Conservation (phyloP, 1,284 basidiomycete species). For the Pseudozyma sp. region DNA sequence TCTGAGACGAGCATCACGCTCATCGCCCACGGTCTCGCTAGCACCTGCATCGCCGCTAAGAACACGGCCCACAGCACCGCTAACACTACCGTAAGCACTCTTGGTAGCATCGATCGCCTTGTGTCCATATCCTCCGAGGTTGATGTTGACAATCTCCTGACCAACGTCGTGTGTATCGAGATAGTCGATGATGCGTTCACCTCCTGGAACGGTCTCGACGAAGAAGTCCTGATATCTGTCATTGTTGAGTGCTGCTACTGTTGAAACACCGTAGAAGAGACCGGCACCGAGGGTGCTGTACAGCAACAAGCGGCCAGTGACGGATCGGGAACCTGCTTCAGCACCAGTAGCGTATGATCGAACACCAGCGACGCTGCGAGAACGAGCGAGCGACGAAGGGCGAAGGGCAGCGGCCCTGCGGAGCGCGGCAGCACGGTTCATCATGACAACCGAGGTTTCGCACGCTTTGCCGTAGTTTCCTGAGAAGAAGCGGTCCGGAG, state of each 20-base stretch:
- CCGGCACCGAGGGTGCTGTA: slow-evolving; percentile 50
- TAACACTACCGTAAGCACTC: slow-evolving; percentile 64
- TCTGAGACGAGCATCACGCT: slow-evolving; percentile 45
- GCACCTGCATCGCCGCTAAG: slow-evolving; percentile 53
- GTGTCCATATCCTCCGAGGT: slow-evolving; percentile 72
- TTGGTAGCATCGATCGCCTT: slow-evolving; percentile 74
- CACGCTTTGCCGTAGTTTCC: not conserved
- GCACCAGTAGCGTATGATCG: slow-evolving; percentile 41
- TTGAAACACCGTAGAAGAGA: slow-evolving; percentile 65
- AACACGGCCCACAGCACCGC: slow-evolving; percentile 57
- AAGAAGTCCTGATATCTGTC: slow-evolving; percentile 78
- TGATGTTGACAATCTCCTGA: slow-evolving; percentile 49
- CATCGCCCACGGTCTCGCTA: slow-evolving; percentile 40
- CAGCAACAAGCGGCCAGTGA: slow-evolving; percentile 48
- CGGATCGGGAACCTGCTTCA: slow-evolving; percentile 33
- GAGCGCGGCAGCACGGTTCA: slow-evolving; percentile 50
- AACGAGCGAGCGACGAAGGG: slow-evolving; percentile 29
- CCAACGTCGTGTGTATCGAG: slow-evolving; percentile 60
- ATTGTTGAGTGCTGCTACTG: slow-evolving; percentile 59
- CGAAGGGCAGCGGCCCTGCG: slow-evolving; percentile 32
- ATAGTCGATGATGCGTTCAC: slow-evolving; percentile 74
- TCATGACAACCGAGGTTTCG: slow-evolving; percentile 22
- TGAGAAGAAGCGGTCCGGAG: not conserved
- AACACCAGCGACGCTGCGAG: slow-evolving; percentile 19
- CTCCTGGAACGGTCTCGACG: slow-evolving; percentile 80